Evolutionary conservation across 2,329 filamentous ascomycete genomes (phyloP), one percentile per base, ranked within the genome.

Genomic region (Fusarium sp.): DNA sequence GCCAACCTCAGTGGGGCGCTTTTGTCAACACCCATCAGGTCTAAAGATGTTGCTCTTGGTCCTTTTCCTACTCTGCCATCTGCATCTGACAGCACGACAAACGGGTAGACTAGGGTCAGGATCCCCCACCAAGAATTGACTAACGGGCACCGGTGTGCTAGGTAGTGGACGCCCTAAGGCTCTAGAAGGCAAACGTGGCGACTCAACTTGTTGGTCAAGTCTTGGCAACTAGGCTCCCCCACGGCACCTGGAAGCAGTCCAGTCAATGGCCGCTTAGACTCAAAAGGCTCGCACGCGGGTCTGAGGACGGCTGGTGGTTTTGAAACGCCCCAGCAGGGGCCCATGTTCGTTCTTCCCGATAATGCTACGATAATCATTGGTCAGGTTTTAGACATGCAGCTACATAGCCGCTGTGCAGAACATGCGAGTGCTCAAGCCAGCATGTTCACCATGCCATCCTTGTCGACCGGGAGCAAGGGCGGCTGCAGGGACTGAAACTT

Each of bases 351-450:
- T 71, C 71, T 75, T 69, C 66, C 73, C 75, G 73, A 67, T 70
- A 50, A 44, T 50, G 38, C 58, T 73, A 71, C 73, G 66, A 37
- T 60, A 64, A 45, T 73, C 56, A 81, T 81, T 81, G 80, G 80
- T 26, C 71, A 76, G 68, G 70, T 78, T 74, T 78, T 75, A 78
- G 76, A 79, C 75, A 72, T 74, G 72, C 74, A 76, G 75, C 64
- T 80, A 81, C 80, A 82, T 82, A 81, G 79, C 80, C 80, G 80
- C 80, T 81, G 77, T 80, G 80, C 79, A 80, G 79, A 75, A 78
- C 75, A 81, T 81, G 80, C 80, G 80, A 81, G 79, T 81, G 79
- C 78, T 81, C 79, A 78, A 79, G 75, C 79, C 78, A 78, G 74
- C 75, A 68, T 74, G 65, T 65, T 64, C 70, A 68, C 69, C 67